Percentiles rank a stretch among this genome's conserved stretches.
These are phyloP conservation scores for Castanea sativa DNA, from an alignment of 306 rosid genomes.

Conservation along the genomic window DNA sequence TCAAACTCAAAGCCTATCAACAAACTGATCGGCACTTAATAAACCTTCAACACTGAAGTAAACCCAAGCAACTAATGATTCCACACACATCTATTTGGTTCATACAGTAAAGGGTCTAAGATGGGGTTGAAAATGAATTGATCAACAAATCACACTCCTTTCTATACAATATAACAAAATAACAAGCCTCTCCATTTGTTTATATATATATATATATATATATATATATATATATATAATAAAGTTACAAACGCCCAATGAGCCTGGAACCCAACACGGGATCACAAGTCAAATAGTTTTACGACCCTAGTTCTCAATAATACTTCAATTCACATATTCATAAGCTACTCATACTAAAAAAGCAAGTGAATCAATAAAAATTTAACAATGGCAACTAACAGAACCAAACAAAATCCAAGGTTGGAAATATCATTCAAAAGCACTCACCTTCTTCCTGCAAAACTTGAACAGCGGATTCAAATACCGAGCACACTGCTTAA, in stretches of 20 bases:
- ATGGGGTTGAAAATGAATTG: not conserved
- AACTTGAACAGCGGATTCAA: slow-evolving; percentile 89
- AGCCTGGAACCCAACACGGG: no score
- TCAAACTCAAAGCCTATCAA: not conserved
- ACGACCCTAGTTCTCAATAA: not conserved
- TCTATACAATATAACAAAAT: not conserved
- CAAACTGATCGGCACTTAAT: not conserved
- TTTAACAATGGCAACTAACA: not conserved
- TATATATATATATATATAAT: not conserved
- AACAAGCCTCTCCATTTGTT: not conserved
- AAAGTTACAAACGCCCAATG: no score
- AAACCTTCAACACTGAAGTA: not conserved
- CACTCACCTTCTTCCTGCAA: slow-evolving; percentile 87
- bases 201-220: no score
- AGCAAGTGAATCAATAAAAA: not conserved
- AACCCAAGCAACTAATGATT: not conserved
- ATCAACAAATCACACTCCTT: not conserved
- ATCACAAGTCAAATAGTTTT: no score
- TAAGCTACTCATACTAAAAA: not conserved
- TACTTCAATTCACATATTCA: no score
- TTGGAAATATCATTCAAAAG: not conserved
- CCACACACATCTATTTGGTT: not conserved
- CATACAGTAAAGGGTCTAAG: not conserved
- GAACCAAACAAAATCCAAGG: not conserved
- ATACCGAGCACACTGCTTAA: slow-evolving; percentile 95